phyloP scores from a whole-genome alignment of 164 flowering plant species.

The Liquidambar formosana region DNA sequence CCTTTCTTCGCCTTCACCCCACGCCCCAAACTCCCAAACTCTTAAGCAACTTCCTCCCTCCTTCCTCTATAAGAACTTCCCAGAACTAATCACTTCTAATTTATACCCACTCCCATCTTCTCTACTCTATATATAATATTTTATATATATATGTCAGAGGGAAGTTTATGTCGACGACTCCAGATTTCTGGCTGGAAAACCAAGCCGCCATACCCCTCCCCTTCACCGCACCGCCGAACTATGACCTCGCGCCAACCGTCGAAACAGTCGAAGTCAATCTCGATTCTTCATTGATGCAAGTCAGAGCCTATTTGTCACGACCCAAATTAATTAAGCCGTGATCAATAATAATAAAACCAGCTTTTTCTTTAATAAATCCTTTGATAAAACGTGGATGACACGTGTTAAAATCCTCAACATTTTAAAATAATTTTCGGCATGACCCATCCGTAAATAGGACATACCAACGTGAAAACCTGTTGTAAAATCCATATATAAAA shows the following conservation, averaged over 20 bases:
- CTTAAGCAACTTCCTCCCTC: conserved; percentile 9
- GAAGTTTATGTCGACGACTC: conserved; percentile 20
- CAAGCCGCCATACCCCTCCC: conserved; percentile 24
- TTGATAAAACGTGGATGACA: too few species aligned
- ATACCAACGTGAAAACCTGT: too few species aligned
- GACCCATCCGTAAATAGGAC: too few species aligned
- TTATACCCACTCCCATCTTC: too few species aligned
- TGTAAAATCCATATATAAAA: too few species aligned
- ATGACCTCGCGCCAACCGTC: conserved; percentile 20
- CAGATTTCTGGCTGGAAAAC: conserved; percentile 17
- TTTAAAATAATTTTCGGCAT: too few species aligned
- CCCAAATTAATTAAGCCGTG: too few species aligned
- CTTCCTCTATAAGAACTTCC: conserved; percentile 7
- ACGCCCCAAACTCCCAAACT: neutral
- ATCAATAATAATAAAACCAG: too few species aligned
- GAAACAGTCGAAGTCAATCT: conserved; percentile 24
- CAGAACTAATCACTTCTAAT: too few species aligned
- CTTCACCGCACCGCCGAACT: conserved; percentile 22
- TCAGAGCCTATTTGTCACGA: conserved; percentile 67
- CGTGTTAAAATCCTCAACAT: too few species aligned
- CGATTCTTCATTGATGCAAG: conserved; percentile 32
- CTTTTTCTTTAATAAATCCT: too few species aligned
- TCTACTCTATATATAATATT: neutral
- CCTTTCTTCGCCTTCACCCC: too few species aligned
- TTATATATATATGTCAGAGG: conserved; percentile 38